A percentile compares a stretch with the other conserved stretches of the same genome.
phyloP scores from a whole-genome alignment of 2,329 filamentous ascomycete genomes.

The Stachybotrys chartarum region DNA sequence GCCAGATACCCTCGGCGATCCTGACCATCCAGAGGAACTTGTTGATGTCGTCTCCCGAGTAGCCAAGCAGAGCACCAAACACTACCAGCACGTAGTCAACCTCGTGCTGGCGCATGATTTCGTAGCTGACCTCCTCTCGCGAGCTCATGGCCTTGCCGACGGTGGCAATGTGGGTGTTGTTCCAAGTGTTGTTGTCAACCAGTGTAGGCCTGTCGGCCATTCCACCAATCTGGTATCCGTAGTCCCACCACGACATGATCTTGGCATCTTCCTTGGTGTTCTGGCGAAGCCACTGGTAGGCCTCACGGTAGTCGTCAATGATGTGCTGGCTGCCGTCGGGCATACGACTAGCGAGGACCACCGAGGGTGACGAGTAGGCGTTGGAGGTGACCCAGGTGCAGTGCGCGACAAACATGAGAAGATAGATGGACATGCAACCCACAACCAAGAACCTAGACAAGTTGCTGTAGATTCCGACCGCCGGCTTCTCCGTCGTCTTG shows the following conservation, averaged over 20 bases:
- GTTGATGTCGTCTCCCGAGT: constrained; percentile 98
- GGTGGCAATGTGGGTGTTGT: constrained; percentile 98
- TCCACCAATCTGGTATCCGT: constrained; percentile 98
- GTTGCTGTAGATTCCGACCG: constrained; percentile 76
- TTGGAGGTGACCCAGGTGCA: constrained; percentile 99
- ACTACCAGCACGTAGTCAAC: constrained; percentile 98
- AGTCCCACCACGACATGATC: constrained; percentile 99
- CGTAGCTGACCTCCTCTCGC: constrained; percentile 94
- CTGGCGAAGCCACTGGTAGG: constrained; percentile 98
- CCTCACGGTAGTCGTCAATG: constrained; percentile 98
- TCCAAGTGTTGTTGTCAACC: constrained; percentile 99
- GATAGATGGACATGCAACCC: constrained; percentile 65
- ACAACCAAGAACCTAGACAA: constrained; percentile 76
- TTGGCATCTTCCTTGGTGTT: constrained; percentile 94
- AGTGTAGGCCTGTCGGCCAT: constrained; percentile 97
- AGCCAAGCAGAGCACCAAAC: constrained; percentile 90
- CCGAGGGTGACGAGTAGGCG: constrained; percentile 95
- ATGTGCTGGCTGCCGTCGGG: constrained; percentile 96
- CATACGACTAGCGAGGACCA: constrained; percentile 85
- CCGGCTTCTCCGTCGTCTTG: constrained; percentile 62
- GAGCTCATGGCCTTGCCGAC: constrained; percentile 99
- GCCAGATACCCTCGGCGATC: constrained; percentile 98
- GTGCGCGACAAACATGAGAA: constrained; percentile 90
- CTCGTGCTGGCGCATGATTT: constrained; percentile 96
- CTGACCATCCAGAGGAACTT: constrained; percentile 99